These are phyloP conservation scores for Huiozyma naganishii DNA, from an alignment of 805 yeast species.

Conservation along the genomic window DNA sequence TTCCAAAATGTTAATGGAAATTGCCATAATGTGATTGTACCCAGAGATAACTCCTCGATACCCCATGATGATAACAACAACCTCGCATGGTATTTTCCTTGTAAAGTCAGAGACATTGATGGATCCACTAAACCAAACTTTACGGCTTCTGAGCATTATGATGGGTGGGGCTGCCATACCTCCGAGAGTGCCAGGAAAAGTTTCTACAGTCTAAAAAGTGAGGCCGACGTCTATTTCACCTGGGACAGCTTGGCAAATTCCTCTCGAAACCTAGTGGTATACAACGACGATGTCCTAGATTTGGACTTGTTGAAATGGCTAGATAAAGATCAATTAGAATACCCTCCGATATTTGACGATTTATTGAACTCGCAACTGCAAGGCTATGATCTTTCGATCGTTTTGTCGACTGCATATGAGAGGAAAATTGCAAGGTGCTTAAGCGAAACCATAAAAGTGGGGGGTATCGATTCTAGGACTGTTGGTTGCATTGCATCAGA, in stretches of 20 bases:
- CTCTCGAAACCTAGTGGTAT: conserved; percentile 71
- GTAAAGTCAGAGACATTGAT: conserved; percentile 58
- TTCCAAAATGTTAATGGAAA: conserved; percentile 90
- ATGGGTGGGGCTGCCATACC: conserved; percentile 91
- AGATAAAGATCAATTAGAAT: conserved; percentile 51
- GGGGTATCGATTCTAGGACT: conserved; percentile 77
- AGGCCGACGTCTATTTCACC: conserved; percentile 75
- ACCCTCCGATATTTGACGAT: conserved; percentile 61
- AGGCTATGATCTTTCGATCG: conserved; percentile 76
- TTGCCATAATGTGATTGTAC: conserved; percentile 67
- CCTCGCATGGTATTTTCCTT: conserved; percentile 96
- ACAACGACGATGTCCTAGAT: conserved; percentile 82
- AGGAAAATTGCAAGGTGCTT: conserved; percentile 73
- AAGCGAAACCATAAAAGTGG: conserved; percentile 78
- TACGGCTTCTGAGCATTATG: conserved; percentile 44
- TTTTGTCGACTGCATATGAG: conserved; percentile 51
- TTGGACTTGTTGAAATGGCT: conserved; percentile 70
- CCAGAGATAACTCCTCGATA: conserved; percentile 58
- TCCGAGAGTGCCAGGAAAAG: conserved; percentile 54
- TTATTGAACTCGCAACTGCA: conserved; percentile 42
- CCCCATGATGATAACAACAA: conserved; percentile 53
- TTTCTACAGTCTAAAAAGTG: conserved; percentile 47
- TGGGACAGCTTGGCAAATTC: conserved; percentile 77
- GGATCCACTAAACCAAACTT: conserved; percentile 62
- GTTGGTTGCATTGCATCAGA: conserved; percentile 91